These are phyloP conservation scores for Metrosideros polymorpha DNA, from an alignment of 441 rosid genomes.

Conservation along the genomic window DNA sequence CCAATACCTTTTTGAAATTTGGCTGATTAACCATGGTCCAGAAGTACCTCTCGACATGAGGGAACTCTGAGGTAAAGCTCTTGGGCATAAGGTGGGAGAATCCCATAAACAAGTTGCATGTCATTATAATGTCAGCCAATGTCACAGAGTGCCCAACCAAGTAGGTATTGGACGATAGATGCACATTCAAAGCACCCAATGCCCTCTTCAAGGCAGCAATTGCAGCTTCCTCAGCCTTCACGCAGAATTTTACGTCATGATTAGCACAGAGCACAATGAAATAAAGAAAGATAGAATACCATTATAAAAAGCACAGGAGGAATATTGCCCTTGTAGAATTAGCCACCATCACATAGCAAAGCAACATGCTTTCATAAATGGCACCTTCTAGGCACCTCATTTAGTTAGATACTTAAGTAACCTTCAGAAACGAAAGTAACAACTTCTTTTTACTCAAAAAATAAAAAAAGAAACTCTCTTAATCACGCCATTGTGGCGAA, in stretches of 20 bases:
- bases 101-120: conserved; percentile 64
- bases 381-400: not conserved
- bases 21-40: conserved; percentile 98
- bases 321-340: not conserved
- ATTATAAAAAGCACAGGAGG: not conserved
- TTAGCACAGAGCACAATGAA: not conserved
- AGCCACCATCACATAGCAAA: not conserved
- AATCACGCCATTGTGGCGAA: not conserved
- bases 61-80: conserved; percentile 74
- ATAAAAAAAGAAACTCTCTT: not conserved
- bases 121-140: conserved; percentile 70
- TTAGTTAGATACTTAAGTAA: not conserved
- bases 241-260: not conserved
- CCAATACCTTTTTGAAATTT: conserved; percentile 64
- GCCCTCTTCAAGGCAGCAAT: conserved; percentile 72
- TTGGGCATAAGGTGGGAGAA: conserved; percentile 45
- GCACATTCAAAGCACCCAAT: conserved; percentile 55
- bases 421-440: not conserved
- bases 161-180: conserved; percentile 68
- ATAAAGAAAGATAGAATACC: not conserved
- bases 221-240: conserved; percentile 73
- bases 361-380: not conserved
- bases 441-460: not conserved
- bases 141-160: conserved; percentile 78
- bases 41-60: conserved; percentile 93